These are phyloP conservation scores for Onygena corvina DNA, from an alignment of 2,329 filamentous ascomycete species.

Conservation along the genomic window DNA sequence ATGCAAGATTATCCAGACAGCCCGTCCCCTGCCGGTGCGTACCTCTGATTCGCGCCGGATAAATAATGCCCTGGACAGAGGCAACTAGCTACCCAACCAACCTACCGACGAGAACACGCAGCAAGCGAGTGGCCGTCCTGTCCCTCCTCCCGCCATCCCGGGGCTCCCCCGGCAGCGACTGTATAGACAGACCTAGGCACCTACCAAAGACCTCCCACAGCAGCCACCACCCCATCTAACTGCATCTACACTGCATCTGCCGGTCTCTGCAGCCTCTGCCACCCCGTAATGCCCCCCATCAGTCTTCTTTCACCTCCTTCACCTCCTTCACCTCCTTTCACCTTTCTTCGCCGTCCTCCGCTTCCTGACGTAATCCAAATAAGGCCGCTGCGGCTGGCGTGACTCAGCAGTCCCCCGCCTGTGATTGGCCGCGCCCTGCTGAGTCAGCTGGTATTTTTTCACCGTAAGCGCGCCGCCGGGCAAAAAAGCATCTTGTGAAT, in stretches of 20 bases:
- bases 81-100: no score
- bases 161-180: no score
- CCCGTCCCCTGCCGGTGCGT: background rate
- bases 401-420: background rate
- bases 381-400: background rate
- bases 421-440: background rate
- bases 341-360: background rate
- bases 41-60: background rate
- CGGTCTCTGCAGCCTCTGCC: background rate
- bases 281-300: background rate
- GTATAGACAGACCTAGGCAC: no score
- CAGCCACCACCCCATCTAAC: background rate
- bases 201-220: background rate
- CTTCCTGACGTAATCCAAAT: background rate
- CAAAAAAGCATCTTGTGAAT: slow-evolving; percentile 2
- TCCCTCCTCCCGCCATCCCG: no score
- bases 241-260: no score
- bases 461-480: slow-evolving; percentile 3
- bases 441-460: background rate
- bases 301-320: background rate
- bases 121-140: no score
- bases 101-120: no score
- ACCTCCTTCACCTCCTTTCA: background rate
- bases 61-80: background rate
- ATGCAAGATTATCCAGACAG: background rate